Evolutionary conservation across 345 rosid species (phyloP), one percentile per base, ranked within the genome.

Genomic region (Boechera retrofracta): DNA sequence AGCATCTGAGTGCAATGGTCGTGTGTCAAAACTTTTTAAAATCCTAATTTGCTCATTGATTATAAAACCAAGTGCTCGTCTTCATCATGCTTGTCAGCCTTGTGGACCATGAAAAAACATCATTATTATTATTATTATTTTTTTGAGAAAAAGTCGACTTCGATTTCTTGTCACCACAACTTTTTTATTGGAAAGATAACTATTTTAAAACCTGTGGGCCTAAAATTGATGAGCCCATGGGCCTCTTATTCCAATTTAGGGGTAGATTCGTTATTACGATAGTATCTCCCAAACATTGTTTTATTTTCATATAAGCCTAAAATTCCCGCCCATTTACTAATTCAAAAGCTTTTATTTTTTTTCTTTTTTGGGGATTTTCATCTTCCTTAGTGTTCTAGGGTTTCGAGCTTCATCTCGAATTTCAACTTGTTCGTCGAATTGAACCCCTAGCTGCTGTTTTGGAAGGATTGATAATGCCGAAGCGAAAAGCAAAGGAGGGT

Each of bases 401-500:
- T 28, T 28, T 28, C 29, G 29, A 28, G 2, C 29, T 28, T 28
- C 29, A 28, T 28, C 29, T 28, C 3, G 29, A 28, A 28, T 28
- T 28, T 28, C 29, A 28, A 28, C 29, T 7, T 39, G 42, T 52
- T 66, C 58, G 2, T 66, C 33, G 41, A 65, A 66, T 66, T 47
- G 21, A 65, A 11, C 38, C 15, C 10, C 10, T 66, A 57, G 2
- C 15, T 66, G 28, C 15, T 66, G 28, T 36, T 47, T 38, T 3
- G 7, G 44, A 47, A 64, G 9, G 11, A 8, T 33, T 47, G 16
- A 69, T 16, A 69, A 80, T 76, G 83, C 77, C 80, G 41, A 80
- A 48, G n/a, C 66, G 72, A 76, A 80, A 68, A 60, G 78, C 71
- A 5, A 66, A 72, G 69, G 63, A 76, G 21, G 12, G n/a, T 60